Evolutionary conservation across 192 early-diverging fungal species (phyloP), one percentile per base, ranked within the genome.

Genomic region (Thamnidium elegans): DNA sequence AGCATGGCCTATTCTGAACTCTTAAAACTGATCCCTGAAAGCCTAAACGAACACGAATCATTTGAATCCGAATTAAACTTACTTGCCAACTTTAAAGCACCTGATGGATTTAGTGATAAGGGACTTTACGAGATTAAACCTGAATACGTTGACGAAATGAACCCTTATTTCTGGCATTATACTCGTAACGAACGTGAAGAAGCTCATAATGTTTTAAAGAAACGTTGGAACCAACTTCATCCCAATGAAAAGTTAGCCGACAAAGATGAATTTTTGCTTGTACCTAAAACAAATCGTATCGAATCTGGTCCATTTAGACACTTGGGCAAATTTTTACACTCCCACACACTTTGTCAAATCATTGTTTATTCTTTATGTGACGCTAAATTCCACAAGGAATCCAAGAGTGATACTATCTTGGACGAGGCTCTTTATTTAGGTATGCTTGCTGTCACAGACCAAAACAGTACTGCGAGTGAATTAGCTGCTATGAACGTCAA

Each of bases 131-230:
- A 91, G 67, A 85, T 99, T 42, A 92, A 94, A 54, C 87, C 92
- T 17, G 87, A 92, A 70, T 91, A 79, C 63, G 88, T 87, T 73
- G 84, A 85, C 53, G 89, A 97, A 39, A 90, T 96, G 5, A 90
- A 99, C 58, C 93, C 93, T 8, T 97, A 92, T 79, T 99, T 94
- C 73, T 90, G 89, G 66, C 94, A 97, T 71, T 97, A 93, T 73
- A 84, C 89, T 20, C 84, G 91, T 14, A 95, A 96, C 65, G 90
- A 96, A 71, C 86, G 93, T 6, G 94, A 92, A 58, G 93, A 95
- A 56, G 84, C 93, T 0, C 93, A 94, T 64, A 89, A 88, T 36
- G 81, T 86, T 47, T 76, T 94, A 60, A 86, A 80, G 55, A 83
- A 69, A 15, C 52, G 46, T 14, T 34, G 42, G 31, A 72, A 66